These are phyloP conservation scores for Aspergillus glaucus DNA, from an alignment of 2,329 filamentous ascomycete species.

Conservation along the genomic window DNA sequence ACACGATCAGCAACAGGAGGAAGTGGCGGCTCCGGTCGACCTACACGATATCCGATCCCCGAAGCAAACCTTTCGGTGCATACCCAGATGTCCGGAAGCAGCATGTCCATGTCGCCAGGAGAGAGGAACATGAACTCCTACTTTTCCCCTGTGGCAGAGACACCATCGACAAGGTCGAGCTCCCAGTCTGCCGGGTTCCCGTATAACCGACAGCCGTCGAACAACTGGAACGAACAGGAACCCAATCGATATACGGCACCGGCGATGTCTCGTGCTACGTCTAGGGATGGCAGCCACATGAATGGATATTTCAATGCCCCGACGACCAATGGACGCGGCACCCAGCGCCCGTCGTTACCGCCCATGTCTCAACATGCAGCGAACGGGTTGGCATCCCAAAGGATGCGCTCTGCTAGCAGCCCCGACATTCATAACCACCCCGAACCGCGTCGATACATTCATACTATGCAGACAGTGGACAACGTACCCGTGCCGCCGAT, in stretches of 20 bases:
- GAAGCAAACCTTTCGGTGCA: constrained; percentile 64
- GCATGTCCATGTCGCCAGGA: constrained; percentile 56
- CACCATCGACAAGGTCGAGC: constrained; percentile 51
- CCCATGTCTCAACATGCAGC: constrained; percentile 59
- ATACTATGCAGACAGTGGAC: constrained; percentile 49
- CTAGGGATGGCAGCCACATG: constrained; percentile 63
- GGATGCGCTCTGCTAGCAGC: constrained; percentile 87
- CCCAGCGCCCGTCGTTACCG: constrained; percentile 71
- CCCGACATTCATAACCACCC: constrained; percentile 73
- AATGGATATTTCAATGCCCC: constrained; percentile 56
- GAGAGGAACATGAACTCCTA: constrained; percentile 71
- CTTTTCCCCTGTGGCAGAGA: constrained; percentile 79
- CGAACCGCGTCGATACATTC: constrained; percentile 41
- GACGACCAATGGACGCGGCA: constrained; percentile 52
- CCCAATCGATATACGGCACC: constrained; percentile 82
- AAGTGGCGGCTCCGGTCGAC: constrained; percentile 46
- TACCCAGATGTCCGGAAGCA: constrained; percentile 46
- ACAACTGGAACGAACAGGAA: constrained; percentile 61
- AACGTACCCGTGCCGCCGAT: constrained; percentile 70
- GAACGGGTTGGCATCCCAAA: constrained; percentile 50
- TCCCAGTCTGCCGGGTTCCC: constrained; percentile 62
- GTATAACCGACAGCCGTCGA: constrained; percentile 69
- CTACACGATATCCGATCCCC: constrained; percentile 66
- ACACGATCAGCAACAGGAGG: constrained; percentile 69
- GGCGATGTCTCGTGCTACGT: constrained; percentile 73